Percentiles rank a stretch among this genome's conserved stretches.
Evolutionary conservation across 768 basidiomycete species (phyloP).

Genomic region (Pluteus cervinus): DNA sequence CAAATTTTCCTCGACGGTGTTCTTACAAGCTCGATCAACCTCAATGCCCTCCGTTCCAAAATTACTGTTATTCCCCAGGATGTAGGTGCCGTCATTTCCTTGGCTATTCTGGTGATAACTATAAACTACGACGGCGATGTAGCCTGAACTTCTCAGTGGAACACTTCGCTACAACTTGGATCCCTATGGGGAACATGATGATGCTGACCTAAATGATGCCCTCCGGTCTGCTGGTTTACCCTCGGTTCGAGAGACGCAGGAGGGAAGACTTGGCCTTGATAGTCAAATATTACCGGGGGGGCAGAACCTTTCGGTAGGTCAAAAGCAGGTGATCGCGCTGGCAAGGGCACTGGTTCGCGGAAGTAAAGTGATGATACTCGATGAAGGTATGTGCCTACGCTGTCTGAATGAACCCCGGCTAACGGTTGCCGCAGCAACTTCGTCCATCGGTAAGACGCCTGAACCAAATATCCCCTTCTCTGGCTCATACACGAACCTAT

Average conservation of each 20-base stretch:
- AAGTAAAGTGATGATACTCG: slow-evolving; percentile 51
- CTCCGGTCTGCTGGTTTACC: slow-evolving; percentile 27
- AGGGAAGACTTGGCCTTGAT: slow-evolving; percentile 41
- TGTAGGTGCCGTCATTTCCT: slow-evolving; percentile 14
- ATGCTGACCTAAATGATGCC: slow-evolving; percentile 27
- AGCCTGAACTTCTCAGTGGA: slow-evolving; percentile 45
- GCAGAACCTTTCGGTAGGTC: slow-evolving; percentile 63
- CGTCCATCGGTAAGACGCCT: slow-evolving; percentile 34
- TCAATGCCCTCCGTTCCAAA: slow-evolving; percentile 43
- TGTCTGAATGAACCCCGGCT: slow-evolving; percentile 53
- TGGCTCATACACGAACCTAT: slow-evolving; percentile 1
- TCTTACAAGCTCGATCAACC: slow-evolving; percentile 37
- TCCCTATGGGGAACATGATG: slow-evolving; percentile 48
- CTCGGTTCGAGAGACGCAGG: slow-evolving; percentile 33
- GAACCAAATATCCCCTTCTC: slow-evolving; percentile 24
- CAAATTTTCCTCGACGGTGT: slow-evolving; percentile 46
- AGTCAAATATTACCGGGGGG: slow-evolving; percentile 43
- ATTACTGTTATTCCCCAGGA: slow-evolving; percentile 52
- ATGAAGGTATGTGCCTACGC: slow-evolving; percentile 38
- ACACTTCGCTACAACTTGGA: slow-evolving; percentile 54
- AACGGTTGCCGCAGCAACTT: slow-evolving; percentile 28
- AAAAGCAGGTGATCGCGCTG: slow-evolving; percentile 58
- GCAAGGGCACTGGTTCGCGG: slow-evolving; percentile 52
- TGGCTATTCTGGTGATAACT: neutral
- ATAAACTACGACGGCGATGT: neutral